Evolutionary conservation across 148 eudicot genomes (phyloP), one percentile per base, ranked within the genome.

Genomic region (Rhododendron mucronatum): DNA sequence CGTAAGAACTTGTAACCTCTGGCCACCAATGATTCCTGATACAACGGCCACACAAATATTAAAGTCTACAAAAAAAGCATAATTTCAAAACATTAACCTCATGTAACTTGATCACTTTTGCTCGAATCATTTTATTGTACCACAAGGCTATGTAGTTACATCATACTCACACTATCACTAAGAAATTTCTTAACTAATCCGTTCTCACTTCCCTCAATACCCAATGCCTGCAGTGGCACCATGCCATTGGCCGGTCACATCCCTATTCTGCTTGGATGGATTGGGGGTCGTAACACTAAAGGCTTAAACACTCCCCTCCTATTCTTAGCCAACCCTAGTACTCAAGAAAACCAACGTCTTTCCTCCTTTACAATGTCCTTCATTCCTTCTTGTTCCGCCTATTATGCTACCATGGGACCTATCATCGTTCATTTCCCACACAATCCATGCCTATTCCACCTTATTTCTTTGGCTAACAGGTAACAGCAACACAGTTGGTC

Each of bases 1-100:
- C 99, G 95, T 78, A 93, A 89, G 89, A 92, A 95, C 86, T 91
- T 86, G 89, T 92, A 97, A 69, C 93, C 92, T 75, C 83, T 86
- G 48, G 92, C 87, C 39, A 78, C 55, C 83, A 97, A 81, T 57
- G 98, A 86, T 80, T 95, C 98, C 98, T 97, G 93, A 55, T n/a
- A 89, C 21, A 88, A 87, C 20, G 30, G 59, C 28, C 79, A 87
- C 79, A 85, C 7, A 75, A 44, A 83, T 47, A 59, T 63, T 61
- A 83, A 21, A 8, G 23, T 28, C 48, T 14, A 8, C 5, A 37
- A 39, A 23, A 28, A 23, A 78, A 47, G 18, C 2, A 82, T n/a
- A 37, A n/a, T 57, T 14, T 61, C 1, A 20, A 69, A 84, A 13
- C 20, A 1, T 83, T 3, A 26, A 41, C 20, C 16, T 8, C 4